phyloP scores from a whole-genome alignment of 805 yeast genomes.

The Pichia occidentalis region DNA sequence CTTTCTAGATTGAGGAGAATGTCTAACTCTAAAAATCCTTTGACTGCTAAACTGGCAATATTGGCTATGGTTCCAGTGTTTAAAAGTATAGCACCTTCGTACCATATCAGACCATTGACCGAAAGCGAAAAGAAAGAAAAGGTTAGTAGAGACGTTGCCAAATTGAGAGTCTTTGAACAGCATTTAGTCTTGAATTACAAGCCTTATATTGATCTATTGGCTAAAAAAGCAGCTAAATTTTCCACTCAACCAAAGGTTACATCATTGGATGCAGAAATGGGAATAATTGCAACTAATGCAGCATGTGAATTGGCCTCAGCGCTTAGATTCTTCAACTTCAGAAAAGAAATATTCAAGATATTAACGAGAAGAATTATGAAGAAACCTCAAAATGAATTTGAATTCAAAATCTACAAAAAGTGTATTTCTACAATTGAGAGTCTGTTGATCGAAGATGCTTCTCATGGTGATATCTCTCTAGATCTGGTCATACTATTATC shows the following conservation, averaged over 20 bases:
- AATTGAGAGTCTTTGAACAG: slow-evolving; percentile 76
- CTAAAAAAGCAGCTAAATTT: slow-evolving; percentile 32
- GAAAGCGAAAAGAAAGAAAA: slow-evolving; percentile 78
- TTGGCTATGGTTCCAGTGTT: slow-evolving; percentile 79
- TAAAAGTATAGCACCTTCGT: slow-evolving; percentile 81
- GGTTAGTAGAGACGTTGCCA: slow-evolving; percentile 76
- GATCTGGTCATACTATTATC: slow-evolving; percentile 65
- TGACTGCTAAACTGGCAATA: slow-evolving; percentile 63
- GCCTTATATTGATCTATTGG: slow-evolving; percentile 53
- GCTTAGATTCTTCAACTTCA: slow-evolving; percentile 72
- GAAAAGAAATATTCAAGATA: slow-evolving; percentile 65
- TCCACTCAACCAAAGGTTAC: slow-evolving; percentile 25
- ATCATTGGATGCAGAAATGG: slow-evolving; percentile 36
- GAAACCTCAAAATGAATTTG: slow-evolving; percentile 45
- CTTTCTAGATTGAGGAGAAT: slow-evolving; percentile 63
- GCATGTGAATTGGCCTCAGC: slow-evolving; percentile 69
- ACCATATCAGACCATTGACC: slow-evolving; percentile 73
- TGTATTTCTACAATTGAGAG: slow-evolving; percentile 62
- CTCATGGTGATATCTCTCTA: slow-evolving; percentile 70
- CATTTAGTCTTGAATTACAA: slow-evolving; percentile 62
- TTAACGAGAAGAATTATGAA: slow-evolving; percentile 61
- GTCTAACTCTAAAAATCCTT: slow-evolving; percentile 61
- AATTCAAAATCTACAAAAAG: slow-evolving; percentile 44
- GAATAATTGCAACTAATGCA: slow-evolving; percentile 61
- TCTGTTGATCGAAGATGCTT: slow-evolving; percentile 69